phyloP scores from a whole-genome alignment of 1,284 basidiomycete species.

The Papiliotrema terrestris region DNA sequence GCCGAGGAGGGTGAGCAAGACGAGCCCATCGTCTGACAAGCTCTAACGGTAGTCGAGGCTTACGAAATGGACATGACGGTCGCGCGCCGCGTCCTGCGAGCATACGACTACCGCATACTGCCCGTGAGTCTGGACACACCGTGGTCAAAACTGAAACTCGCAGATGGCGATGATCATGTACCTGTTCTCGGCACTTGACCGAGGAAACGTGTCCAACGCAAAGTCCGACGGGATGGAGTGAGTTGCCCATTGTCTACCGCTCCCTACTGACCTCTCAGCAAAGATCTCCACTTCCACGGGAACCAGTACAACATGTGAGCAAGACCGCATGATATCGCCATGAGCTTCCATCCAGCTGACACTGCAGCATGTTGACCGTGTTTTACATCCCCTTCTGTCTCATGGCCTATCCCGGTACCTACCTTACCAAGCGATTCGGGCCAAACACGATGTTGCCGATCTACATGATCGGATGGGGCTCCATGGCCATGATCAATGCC shows the following conservation, averaged over 20 bases:
- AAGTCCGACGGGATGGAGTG: not conserved
- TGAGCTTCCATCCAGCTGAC: too few species aligned
- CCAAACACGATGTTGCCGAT: slow-evolving; percentile 13
- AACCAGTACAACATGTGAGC: too few species aligned
- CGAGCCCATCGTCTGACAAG: not conserved
- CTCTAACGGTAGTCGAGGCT: slow-evolving; percentile 2
- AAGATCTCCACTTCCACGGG: too few species aligned
- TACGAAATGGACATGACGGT: slow-evolving; percentile 7
- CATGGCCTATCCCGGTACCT: slow-evolving; percentile 9
- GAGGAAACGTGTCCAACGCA: slow-evolving; percentile 5
- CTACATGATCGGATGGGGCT: slow-evolving; percentile 19
- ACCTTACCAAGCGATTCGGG: slow-evolving; percentile 15
- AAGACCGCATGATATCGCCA: too few species aligned
- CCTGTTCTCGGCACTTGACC: not conserved
- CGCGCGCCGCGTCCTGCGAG: slow-evolving; percentile 4
- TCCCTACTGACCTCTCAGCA: not conserved
- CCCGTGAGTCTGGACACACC: not conserved
- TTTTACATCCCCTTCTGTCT: slow-evolving; percentile 15
- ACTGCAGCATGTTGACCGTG: slow-evolving; percentile 11
- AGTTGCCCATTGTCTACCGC: not conserved
- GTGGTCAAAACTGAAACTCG: not conserved
- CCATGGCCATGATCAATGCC: slow-evolving; percentile 18
- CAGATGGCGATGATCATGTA: not conserved
- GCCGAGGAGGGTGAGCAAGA: slow-evolving; percentile 3
- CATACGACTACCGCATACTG: slow-evolving; percentile 14